Evolutionary conservation across 2,329 filamentous ascomycete species (phyloP), one percentile per base, ranked within the genome.

Genomic region (Onygenales sp.): DNA sequence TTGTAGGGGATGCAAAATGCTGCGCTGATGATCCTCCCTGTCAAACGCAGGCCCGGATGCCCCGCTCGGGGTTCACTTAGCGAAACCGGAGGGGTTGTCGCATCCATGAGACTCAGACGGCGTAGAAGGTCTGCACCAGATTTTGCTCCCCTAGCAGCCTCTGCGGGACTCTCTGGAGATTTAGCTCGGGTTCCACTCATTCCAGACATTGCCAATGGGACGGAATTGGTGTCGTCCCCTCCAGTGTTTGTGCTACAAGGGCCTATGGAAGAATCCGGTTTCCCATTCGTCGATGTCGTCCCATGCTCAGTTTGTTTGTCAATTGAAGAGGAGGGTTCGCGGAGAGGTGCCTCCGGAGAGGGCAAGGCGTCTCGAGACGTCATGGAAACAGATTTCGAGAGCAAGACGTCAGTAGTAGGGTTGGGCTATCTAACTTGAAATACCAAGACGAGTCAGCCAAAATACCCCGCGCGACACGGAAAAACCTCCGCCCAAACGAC

Each of bases 1-100:
- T 77, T 80, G 69, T 83, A 83, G 2, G 83, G 83, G 27, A 85
- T 78, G 58, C 78, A 80, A 59, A 83, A 83, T 10, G 80, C 78
- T 21, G 80, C 82, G 59, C 81, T 84, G 64, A 86, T 84, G 57
- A 85, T 72, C 54, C 78, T 75, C 14, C 82, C 82, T 55, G 78
- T 83, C 49, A 85, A 71, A 43, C 77, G 75, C 32, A 86, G 69
- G 11, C 72, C 75, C 6, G 81, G 78, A 61, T 84, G 76, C 7
- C 53, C 56, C 36, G 79, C 75, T 48, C 75, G 73, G 31, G 81
- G 79, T 58, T 83, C 78, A 17, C 75, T 60, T 53, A 77, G 72
- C n/a, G 72, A 64, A 44, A 75, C 69, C 7, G 64, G 61, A 36
- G 73, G 71, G 49, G 67, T 66, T 2, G 66, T 62, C 14, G 59